Base-by-base conservation (phyloP, 2,329 filamentous ascomycete genomes). In the Fusarium burgessii region DNA sequence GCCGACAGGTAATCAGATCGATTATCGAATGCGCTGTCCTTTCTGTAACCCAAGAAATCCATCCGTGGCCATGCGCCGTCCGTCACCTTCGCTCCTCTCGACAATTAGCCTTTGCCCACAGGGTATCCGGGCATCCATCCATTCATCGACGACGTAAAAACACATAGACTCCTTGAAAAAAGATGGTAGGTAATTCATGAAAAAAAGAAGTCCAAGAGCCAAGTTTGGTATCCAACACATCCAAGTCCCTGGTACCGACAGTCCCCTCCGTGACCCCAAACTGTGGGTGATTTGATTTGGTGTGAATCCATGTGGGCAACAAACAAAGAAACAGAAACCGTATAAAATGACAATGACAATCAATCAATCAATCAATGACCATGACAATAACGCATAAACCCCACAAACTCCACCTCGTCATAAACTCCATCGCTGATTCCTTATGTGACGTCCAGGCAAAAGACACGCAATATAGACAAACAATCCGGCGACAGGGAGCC, bases 401-500 rank as follows among this genome's bases (percentile, higher is more conserved):
- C 71, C 67, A 36, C 52, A 57, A 76, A 76, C 74, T 76, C 74
- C 74, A 66, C 56, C 70, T 73, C 63, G 57, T 75, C 62, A 63
- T 68, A 35, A 79, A 79, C 78, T 79, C 78, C 78, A 66, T 77
- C 78, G 78, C 78, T 79, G 73, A 78, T 76, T 76, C 75, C 76
- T 62, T 72, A 76, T 73, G 63, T 77, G 72, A 75, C 75, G 66
- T 74, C 58, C 74, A 60, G 68, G 63, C 59, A 66, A 68, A 76
- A 71, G 55, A 71, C 62, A 73, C 57, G 66, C 72, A 70, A 69
- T 74, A 73, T 76, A 77, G 68, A 77, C 71, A 76, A 74, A 73
- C 66, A 67, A 73, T 54, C 58, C 62, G 58, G 36, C 52, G 59
- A 47, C 56, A 38, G 36, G 23, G 23, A 61, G 62, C 66, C 86